phyloP scores from a whole-genome alignment of 2,329 filamentous ascomycete genomes.

The Zymoseptoria pseudotritici region DNA sequence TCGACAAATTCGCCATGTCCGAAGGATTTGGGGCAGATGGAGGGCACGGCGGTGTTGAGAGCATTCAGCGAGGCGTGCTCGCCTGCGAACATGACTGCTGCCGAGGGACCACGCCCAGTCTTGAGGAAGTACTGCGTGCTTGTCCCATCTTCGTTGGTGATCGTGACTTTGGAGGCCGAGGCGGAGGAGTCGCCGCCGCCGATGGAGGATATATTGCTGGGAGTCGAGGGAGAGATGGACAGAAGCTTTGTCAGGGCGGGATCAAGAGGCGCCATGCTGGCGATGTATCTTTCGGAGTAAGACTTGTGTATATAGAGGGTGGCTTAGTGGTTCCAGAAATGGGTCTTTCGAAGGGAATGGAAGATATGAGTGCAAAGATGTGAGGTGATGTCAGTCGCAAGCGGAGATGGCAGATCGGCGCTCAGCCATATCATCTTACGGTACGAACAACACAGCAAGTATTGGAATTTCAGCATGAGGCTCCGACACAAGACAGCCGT shows the following conservation, averaged over 20 bases:
- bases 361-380: not conserved
- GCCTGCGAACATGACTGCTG: conserved; percentile 65
- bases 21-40: conserved; percentile 67
- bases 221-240: conserved; percentile 47
- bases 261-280: conserved; percentile 42
- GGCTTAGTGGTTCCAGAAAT: not conserved
- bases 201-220: conserved; percentile 54
- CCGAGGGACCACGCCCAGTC: conserved; percentile 52
- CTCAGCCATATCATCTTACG: too few relatives aligned
- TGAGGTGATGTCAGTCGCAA: not conserved
- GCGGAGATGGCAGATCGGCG: not conserved
- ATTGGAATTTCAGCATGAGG: too few relatives aligned
- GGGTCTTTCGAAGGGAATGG: not conserved
- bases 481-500: too few relatives aligned
- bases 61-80: conserved; percentile 80
- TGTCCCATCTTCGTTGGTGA: conserved; percentile 41
- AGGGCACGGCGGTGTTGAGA: conserved; percentile 63
- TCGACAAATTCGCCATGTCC: conserved; percentile 57
- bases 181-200: conserved; percentile 58
- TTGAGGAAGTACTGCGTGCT: conserved; percentile 63
- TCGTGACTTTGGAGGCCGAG: conserved; percentile 56
- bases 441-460: too few relatives aligned
- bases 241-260: conserved; percentile 56
- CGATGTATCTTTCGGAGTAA: not conserved
- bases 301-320: not conserved